Conservation (phyloP, 352 stramenopile species). For the Lagenidium sp. region DNA sequence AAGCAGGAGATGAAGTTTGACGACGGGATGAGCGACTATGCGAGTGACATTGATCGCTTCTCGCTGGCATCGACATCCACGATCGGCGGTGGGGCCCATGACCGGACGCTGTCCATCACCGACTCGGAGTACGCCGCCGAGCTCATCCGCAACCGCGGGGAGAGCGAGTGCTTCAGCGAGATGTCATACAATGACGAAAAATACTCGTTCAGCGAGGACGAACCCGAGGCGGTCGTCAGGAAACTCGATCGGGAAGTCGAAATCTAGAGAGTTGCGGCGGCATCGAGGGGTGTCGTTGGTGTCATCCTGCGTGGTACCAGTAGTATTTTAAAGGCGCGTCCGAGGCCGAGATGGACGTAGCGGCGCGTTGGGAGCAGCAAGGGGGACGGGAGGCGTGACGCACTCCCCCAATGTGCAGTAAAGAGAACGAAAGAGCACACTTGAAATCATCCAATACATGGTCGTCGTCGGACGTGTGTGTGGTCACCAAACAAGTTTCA, state of each 20-base stretch:
- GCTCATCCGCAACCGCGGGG: constrained; percentile 25
- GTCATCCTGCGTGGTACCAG: too few relatives aligned
- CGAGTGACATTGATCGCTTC: constrained; percentile 42
- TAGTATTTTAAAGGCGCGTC: too few relatives aligned
- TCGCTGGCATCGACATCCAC: constrained; percentile 39
- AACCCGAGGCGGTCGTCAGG: constrained; percentile 16
- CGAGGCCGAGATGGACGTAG: too few relatives aligned
- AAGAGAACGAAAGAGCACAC: too few relatives aligned
- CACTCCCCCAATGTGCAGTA: too few relatives aligned
- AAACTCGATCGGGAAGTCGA: constrained; percentile 42
- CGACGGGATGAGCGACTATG: constrained; percentile 41
- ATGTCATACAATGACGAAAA: constrained; percentile 83
- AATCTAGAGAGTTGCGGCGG: constrained; percentile 29
- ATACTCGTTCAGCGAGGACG: constrained; percentile 56
- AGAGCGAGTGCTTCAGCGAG: constrained; percentile 66
- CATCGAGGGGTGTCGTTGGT: too few relatives aligned
- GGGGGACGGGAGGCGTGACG: too few relatives aligned
- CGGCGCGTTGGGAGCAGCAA: too few relatives aligned
- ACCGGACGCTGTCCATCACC: constrained; percentile 43
- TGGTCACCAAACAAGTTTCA: too few relatives aligned
- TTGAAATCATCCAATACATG: too few relatives aligned
- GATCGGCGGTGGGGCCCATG: constrained; percentile 11
- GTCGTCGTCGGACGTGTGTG: too few relatives aligned
- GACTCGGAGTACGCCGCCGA: constrained; percentile 64
- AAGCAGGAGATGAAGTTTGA: constrained; percentile 73